A percentile compares a stretch with the other conserved stretches of the same genome.
Evolutionary conservation across 768 basidiomycete species (phyloP).

Genomic region (Pulveroboletus sp.): DNA sequence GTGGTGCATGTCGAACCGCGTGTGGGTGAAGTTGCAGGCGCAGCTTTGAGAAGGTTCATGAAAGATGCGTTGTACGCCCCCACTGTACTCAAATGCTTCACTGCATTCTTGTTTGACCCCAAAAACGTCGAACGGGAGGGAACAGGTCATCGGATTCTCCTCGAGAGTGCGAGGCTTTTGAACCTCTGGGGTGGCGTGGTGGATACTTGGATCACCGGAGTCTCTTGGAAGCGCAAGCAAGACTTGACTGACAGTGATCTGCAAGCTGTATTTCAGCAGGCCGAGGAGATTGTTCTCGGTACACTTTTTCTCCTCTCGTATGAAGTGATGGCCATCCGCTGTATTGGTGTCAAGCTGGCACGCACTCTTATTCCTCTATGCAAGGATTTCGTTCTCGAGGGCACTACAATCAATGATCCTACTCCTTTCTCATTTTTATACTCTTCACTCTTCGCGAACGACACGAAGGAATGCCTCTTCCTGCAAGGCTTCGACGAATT

Average conservation of each 20-base stretch:
- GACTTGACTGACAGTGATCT: conserved; percentile 41
- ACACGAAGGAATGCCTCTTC: conserved; percentile 41
- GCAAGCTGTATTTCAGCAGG: conserved; percentile 40
- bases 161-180: conserved; percentile 66
- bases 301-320: conserved; percentile 72
- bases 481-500: conserved; percentile 65
- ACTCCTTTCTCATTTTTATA: conserved; percentile 35
- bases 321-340: conserved; percentile 46
- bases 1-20: conserved; percentile 82
- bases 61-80: conserved; percentile 51
- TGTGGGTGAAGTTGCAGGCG: conserved; percentile 63
- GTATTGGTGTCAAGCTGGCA: conserved; percentile 60
- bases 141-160: conserved; percentile 55
- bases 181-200: conserved; percentile 72
- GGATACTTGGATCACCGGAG: conserved; percentile 58
- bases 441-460: conserved; percentile 53
- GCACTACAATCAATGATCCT: conserved; percentile 25
- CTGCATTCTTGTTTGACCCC: conserved; percentile 71
- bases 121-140: conserved; percentile 58
- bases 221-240: conserved; percentile 38
- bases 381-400: conserved; percentile 39
- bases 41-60: conserved; percentile 71
- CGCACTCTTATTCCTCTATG: conserved; percentile 52
- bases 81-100: conserved; percentile 60
- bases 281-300: conserved; percentile 65